Base-by-base conservation (phyloP, 208 protist species). In the Herpetomonas tarakana region DNA sequence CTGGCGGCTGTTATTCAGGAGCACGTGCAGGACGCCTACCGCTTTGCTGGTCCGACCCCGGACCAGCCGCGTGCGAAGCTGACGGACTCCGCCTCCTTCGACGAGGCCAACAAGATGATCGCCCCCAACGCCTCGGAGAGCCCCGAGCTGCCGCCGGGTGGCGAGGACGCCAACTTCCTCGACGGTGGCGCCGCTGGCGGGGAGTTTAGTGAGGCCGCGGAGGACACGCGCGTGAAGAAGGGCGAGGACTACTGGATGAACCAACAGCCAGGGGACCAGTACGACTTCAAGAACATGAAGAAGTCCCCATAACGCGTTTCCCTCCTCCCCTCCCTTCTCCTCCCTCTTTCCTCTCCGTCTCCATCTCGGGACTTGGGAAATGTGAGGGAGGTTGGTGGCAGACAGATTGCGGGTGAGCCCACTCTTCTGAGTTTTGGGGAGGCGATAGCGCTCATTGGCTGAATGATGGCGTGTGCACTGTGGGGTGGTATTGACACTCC, bases 241-340 rank as follows among this genome's bases (percentile, higher is more conserved):
- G 90, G 90, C 55, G 90, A 96, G 64, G 90, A 96, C 51, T 96
- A 91, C 71, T 96, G 90, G 90, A 96, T 93, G 90, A 96, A 96
- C 63, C 68, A 92, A 49, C 72, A 96, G 73, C 90, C 90, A 2
- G 76, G 82, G 38, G 86, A 89, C 56, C 88, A 92, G 68, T 96
- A 96, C 62, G 85, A 96, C 62, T 96, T 86, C 70, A 93, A 93
- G 71, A 84, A 86, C 29, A 70, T 96, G 27, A 92, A 90, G 52
- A 93, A 93, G 59, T 88, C 86, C 19, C 90, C 89, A n/a, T 94
- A 75, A 71, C 21, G 29, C 1, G 44, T 4, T 27, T 19, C 14
- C 21, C 4, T 53, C 18, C 22, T 53, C 14, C 7, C 2, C 14
- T 66, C 35, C 29, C 26, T 22, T 61, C 52, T 39, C 4, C n/a